phyloP scores from a whole-genome alignment of 2,329 filamentous ascomycete species.

The Claviceps fusiformis region DNA sequence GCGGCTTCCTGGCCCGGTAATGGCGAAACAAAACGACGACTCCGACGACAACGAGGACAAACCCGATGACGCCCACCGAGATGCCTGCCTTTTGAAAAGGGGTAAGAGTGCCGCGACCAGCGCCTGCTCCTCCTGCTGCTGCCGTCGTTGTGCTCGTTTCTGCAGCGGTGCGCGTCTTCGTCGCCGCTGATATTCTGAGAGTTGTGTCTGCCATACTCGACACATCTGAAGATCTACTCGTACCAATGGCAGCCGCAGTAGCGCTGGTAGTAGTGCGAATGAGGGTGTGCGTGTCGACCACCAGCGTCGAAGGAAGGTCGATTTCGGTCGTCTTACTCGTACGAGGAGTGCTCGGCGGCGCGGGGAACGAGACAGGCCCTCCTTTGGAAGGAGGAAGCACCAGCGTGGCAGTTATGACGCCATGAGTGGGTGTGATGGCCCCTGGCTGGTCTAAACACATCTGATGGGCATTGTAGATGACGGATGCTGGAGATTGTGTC shows the following conservation, averaged over 20 bases:
- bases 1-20: constrained; percentile 26
- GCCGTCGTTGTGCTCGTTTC: constrained; percentile 1
- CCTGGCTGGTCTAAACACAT: constrained; percentile 42
- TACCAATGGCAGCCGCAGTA: neutral
- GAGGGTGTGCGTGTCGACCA: constrained; percentile 5
- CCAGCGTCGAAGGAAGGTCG: constrained; percentile 2
- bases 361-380: constrained; percentile 17
- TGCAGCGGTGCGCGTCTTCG: constrained; percentile 1
- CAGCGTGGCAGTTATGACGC: constrained; percentile 43
- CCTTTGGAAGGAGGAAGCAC: constrained; percentile 19
- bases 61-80: constrained; percentile 37
- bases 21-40: constrained; percentile 31
- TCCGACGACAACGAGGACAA: constrained; percentile 32
- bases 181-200: neutral
- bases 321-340: neutral
- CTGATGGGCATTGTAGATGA: constrained; percentile 35
- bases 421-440: constrained; percentile 44
- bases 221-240: neutral
- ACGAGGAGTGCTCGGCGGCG: constrained; percentile 4
- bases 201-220: neutral
- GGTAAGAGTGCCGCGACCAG: constrained; percentile 12
- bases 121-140: constrained; percentile 7
- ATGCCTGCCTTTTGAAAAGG: constrained; percentile 44
- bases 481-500: constrained; percentile 20
- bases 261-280: neutral